These are phyloP conservation scores for Lophium mytilinum DNA, from an alignment of 495 filamentous ascomycete species.

Conservation along the genomic window DNA sequence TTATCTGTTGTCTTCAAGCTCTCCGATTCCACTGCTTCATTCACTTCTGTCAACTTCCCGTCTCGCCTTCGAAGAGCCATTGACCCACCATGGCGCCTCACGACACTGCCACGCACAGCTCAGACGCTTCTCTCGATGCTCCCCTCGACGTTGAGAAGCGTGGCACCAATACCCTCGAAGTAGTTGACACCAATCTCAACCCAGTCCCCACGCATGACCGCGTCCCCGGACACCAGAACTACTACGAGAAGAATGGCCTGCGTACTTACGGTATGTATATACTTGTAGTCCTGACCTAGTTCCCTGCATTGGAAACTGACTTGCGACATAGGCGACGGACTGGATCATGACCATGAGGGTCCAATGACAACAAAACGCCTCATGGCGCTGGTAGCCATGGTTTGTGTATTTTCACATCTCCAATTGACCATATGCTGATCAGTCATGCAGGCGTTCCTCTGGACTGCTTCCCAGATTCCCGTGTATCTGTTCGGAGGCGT, in stretches of 20 bases:
- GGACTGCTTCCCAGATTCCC: conserved; percentile 59
- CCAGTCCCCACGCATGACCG: conserved; percentile 10
- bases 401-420: neutral
- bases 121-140: no score
- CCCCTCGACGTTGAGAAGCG: no score
- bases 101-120: no score
- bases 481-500: conserved; percentile 51
- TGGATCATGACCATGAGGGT: conserved; percentile 45
- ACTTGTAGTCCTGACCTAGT: neutral
- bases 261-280: conserved; percentile 39
- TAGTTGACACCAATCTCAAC: neutral
- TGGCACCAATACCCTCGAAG: no score
- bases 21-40: no score
- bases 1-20: no score
- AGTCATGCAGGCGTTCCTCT: conserved; percentile 41
- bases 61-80: no score
- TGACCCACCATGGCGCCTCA: no score
- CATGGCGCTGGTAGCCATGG: conserved; percentile 56
- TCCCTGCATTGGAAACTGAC: neutral
- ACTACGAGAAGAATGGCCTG: conserved; percentile 45
- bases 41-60: no score
- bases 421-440: neutral
- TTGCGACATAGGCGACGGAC: conserved; percentile 2
- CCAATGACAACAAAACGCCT: conserved; percentile 48
- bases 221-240: conserved; percentile 36